Base-by-base conservation (phyloP, 2,329 filamentous ascomycete genomes). In the Fusarium buxicola region DNA sequence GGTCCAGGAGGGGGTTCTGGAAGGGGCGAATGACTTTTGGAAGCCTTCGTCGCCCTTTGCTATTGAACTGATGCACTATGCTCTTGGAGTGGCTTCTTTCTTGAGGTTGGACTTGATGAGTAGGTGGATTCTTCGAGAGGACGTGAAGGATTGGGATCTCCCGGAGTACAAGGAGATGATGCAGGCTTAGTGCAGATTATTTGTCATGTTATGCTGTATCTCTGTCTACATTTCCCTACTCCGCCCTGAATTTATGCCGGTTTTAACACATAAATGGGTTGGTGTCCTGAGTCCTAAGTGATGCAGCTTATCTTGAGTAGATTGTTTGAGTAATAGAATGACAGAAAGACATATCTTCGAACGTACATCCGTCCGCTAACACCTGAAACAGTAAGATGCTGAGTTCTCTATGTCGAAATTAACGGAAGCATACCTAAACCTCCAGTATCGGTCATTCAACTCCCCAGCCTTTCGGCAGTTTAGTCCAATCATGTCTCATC, bases 81-180 rank as follows among this genome's bases (percentile, higher is more conserved):
- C 24, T 39, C 16, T 55, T 24, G 53, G 30, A 34, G 39, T 39
- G 2, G 39, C 31, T 16, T 50, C 53, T 13, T 27, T 55, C n/a
- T 25, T 55, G 2, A 50, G 32, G 25, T 21, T 55, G 38, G 32
- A 51, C 13, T 13, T 50, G 13, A 2, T 55, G 16, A 35, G 45
- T 3, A 18, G n/a, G 32, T 55, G 46, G 53, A 32, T 55, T 24
- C 46, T 55, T 8, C 24, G 7, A 9, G 53, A 55, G 24, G 32
- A 51, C 21, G 46, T 55, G 1, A 51, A 38, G 27, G 38, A 28
- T 2, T 55, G 53, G 53, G 46, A 51, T 32, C 18, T 55, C 10
- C 53, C 53, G 5, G 39, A 51, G 32, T 55, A 55, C 24, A 36
- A 51, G 39, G 46, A 39, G 11, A n/a, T 55, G 8, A 25, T 39